Evolutionary conservation across 2,329 filamentous ascomycete species (phyloP).

Genomic region (Tolypocladium pustulatum): DNA sequence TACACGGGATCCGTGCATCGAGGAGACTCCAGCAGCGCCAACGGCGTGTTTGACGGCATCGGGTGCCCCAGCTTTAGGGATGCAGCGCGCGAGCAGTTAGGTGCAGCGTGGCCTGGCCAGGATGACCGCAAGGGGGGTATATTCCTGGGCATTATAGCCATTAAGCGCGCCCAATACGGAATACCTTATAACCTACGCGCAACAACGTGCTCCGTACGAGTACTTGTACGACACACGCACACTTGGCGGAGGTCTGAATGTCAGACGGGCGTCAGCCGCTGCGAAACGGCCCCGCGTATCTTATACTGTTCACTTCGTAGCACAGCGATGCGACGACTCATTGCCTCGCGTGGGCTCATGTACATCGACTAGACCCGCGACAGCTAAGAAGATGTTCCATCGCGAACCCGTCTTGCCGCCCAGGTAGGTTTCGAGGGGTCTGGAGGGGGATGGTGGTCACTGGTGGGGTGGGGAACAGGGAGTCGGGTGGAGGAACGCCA

Average conservation of each 20-base stretch:
- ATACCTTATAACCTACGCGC: too few species aligned
- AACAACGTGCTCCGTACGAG: too few species aligned
- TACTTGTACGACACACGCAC: too few species aligned
- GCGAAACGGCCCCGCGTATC: background rate
- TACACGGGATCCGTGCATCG: background rate
- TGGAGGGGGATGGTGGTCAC: background rate
- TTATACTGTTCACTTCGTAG: background rate
- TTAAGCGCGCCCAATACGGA: background rate
- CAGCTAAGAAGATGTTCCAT: background rate
- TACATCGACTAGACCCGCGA: background rate
- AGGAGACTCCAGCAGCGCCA: background rate
- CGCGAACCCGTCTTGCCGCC: background rate
- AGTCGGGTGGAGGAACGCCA: background rate
- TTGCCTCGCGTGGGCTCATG: background rate
- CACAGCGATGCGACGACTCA: background rate
- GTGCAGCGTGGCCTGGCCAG: background rate
- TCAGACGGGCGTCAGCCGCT: background rate
- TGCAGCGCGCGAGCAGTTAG: background rate
- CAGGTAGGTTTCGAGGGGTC: background rate
- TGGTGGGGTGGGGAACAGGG: background rate
- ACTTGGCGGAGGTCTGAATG: background rate
- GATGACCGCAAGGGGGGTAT: background rate
- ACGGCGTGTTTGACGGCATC: background rate
- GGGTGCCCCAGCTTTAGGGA: background rate
- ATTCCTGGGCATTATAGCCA: background rate